Conservation (phyloP, 164 flowering plant genomes). For the Cinnamomum micranthum region DNA sequence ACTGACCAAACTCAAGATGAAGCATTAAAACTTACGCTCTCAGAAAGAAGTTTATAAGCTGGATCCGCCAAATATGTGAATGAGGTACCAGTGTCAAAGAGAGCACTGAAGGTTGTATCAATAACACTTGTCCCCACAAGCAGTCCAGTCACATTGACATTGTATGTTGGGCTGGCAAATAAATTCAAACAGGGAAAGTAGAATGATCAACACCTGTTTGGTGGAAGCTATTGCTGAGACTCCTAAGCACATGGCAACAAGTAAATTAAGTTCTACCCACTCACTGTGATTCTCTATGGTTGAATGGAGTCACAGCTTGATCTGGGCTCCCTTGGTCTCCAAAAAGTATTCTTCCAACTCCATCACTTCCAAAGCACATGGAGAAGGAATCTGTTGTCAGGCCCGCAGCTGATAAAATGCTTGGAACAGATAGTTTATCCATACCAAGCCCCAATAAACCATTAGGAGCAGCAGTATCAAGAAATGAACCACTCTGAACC, state of each 20-base stretch:
- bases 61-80: conserved; percentile 83
- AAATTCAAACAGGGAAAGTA: conserved; percentile 9
- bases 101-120: conserved; percentile 45
- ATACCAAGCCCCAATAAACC: conserved; percentile 95
- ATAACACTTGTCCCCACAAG: conserved; percentile 38
- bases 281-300: conserved; percentile 41
- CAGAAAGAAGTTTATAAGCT: conserved; percentile 52
- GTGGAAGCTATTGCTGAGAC: not conserved
- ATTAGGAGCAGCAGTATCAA: conserved; percentile 71
- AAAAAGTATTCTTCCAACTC: conserved; percentile 78
- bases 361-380: conserved; percentile 81
- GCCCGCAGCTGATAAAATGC: conserved; percentile 65
- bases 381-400: conserved; percentile 76
- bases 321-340: conserved; percentile 77
- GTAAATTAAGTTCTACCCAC: conserved; percentile 16
- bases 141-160: conserved; percentile 51
- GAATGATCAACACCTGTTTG: not conserved
- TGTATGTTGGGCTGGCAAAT: conserved; percentile 60
- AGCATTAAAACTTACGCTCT: conserved; percentile 51
- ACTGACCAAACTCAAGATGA: not conserved
- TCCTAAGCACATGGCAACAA: not conserved
- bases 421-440: conserved; percentile 68
- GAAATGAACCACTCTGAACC: conserved; percentile 71
- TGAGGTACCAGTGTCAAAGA: conserved; percentile 88
- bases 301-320: conserved; percentile 73